Evolutionary conservation across 1,139 yeast species (phyloP).

Genomic region (Geotrichum histeridarum): DNA sequence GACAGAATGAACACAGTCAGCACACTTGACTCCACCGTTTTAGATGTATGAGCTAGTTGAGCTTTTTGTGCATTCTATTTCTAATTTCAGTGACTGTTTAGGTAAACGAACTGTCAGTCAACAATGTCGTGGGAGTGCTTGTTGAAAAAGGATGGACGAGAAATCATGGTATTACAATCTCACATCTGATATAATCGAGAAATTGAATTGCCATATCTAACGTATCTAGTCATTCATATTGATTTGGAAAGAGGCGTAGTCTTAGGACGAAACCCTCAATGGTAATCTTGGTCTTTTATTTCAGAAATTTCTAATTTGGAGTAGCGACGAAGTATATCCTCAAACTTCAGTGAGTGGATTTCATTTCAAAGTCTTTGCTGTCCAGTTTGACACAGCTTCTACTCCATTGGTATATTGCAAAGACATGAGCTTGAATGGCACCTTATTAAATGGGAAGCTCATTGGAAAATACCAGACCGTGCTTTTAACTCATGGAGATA

Average conservation of each 20-base stretch:
- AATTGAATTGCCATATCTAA: too few species aligned
- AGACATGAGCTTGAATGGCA: slow-evolving; percentile 54
- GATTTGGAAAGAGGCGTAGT: slow-evolving; percentile 8
- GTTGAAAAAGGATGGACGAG: slow-evolving; percentile 9
- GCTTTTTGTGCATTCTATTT: too few species aligned
- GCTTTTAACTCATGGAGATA: slow-evolving; percentile 46
- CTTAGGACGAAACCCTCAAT: slow-evolving; percentile 21
- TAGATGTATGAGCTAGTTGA: too few species aligned
- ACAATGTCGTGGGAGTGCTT: slow-evolving; percentile 13
- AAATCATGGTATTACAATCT: slow-evolving; percentile 1
- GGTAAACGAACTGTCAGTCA: background rate
- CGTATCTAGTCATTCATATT: slow-evolving; percentile 6
- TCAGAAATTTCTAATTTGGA: background rate
- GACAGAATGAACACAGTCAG: background rate
- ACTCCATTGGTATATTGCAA: slow-evolving; percentile 50
- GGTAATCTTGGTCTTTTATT: slow-evolving; percentile 15
- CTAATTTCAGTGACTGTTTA: too few species aligned
- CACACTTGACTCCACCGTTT: too few species aligned
- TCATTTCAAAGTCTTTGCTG: slow-evolving; percentile 49
- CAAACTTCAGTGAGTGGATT: slow-evolving; percentile 41
- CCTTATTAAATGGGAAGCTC: slow-evolving; percentile 42
- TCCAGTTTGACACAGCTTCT: slow-evolving; percentile 48
- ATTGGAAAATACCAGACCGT: slow-evolving; percentile 38
- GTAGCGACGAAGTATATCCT: slow-evolving; percentile 31
- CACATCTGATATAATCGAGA: too few species aligned